Evolutionary conservation across 1,284 basidiomycete species (phyloP), one percentile per base, ranked within the genome.

Genomic region (Puccinia coronata): DNA sequence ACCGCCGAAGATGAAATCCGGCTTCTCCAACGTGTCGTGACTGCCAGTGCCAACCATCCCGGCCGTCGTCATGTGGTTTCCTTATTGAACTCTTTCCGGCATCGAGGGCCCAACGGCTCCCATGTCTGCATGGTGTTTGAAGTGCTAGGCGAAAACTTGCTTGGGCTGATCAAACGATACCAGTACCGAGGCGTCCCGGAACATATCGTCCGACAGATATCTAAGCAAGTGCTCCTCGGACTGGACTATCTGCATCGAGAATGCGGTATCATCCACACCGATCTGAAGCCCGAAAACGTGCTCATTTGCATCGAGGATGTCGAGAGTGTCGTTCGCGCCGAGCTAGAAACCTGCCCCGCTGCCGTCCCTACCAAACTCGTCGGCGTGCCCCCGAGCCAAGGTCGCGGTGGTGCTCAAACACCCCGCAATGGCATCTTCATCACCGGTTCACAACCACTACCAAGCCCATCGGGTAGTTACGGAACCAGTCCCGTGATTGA

Each of bases 101-200:
- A 99, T 87, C 92, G 92, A 82, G 97, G 96, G 0, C 96, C 96
- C 20, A 98, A 99, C 86, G 96, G 96, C 70, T 92, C 91, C 25
- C 96, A 99, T 87, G 93, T 99, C 83, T 99, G 97, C 90, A 99
- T 99, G 96, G 96, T 99, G 23, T 98, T 98, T 86, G 96, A 99
- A 87, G 97, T 99, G 49, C 90, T 99, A 14, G 96, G 97, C 81
- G 97, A 99, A 88, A 98, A 98, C 86, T 88, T 99, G n/a, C 90
- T 99, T 0, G 96, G 96, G 1, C 90, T 99, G 84, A 98, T 98
- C 90, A 98, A 97, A 87, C 91, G 96, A 28, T 91, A 95, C 87
- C 93, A 93, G 88, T 94, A 98, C 88, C 93, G 94, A 84, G 96
- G 97, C 83, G 95, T 99, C 0, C 96, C 97, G 2, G 93, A 95